These are phyloP conservation scores for Venustampulla echinocandica DNA, from an alignment of 495 filamentous ascomycete genomes.

Conservation along the genomic window DNA sequence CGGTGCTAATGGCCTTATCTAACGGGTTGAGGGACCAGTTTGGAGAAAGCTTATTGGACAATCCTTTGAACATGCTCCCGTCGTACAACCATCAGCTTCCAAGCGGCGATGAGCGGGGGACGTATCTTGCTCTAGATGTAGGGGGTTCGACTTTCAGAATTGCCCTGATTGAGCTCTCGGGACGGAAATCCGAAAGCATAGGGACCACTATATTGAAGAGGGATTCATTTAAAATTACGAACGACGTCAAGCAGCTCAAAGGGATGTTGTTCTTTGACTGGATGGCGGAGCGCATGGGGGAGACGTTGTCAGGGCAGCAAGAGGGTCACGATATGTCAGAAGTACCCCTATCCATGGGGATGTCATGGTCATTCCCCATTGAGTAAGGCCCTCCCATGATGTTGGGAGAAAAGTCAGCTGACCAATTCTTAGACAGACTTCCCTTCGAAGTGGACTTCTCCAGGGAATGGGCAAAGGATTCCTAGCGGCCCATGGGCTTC, in stretches of 20 bases:
- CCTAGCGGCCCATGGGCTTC: conserved; percentile 38
- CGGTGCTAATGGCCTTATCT: conserved; percentile 32
- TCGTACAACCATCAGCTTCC: conserved; percentile 67
- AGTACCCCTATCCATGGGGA: conserved; percentile 43
- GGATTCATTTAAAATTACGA: conserved; percentile 42
- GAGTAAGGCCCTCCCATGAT: conserved; percentile 43
- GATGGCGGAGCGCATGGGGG: conserved; percentile 71
- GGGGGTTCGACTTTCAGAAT: conserved; percentile 78
- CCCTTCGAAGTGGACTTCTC: conserved; percentile 61
- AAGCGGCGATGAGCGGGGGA: conserved; percentile 59
- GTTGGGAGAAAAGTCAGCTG: conserved; percentile 18
- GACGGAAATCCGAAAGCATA: conserved; percentile 29
- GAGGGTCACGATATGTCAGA: conserved; percentile 16
- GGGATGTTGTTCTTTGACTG: conserved; percentile 62
- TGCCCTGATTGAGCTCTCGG: conserved; percentile 61
- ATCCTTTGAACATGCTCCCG: conserved; percentile 46
- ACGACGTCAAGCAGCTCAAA: conserved; percentile 32
- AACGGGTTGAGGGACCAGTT: conserved; percentile 39
- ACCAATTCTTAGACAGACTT: conserved; percentile 51
- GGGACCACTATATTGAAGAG: conserved; percentile 33
- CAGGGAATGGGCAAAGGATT: conserved; percentile 86
- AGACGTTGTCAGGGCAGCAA: conserved; percentile 34
- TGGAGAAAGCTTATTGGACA: conserved; percentile 33
- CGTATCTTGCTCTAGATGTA: conserved; percentile 49
- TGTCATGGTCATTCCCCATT: conserved; percentile 86